These are phyloP conservation scores for Tuber aestivum DNA, from an alignment of 495 filamentous ascomycete species.

Conservation along the genomic window DNA sequence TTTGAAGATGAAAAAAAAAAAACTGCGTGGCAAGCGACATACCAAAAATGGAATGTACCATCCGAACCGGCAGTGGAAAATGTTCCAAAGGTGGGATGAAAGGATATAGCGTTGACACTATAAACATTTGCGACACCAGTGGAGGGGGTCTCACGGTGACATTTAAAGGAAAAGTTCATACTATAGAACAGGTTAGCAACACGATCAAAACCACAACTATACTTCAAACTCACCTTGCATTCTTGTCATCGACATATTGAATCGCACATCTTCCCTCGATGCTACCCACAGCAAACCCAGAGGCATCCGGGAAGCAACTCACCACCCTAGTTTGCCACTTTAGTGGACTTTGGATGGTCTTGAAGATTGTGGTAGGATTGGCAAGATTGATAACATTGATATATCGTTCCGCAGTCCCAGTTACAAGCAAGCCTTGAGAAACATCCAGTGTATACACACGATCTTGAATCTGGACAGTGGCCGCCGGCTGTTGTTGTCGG, in stretches of 20 bases:
- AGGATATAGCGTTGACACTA: constrained; percentile 80
- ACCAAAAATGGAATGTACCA: constrained; percentile 83
- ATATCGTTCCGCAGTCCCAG: constrained; percentile 81
- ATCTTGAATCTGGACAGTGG: constrained; percentile 64
- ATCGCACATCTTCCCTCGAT: constrained; percentile 88
- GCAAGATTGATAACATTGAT: constrained; percentile 81
- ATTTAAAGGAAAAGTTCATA: constrained; percentile 90
- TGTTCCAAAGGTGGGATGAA: constrained; percentile 72
- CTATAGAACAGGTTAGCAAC: constrained; percentile 40
- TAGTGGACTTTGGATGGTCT: constrained; percentile 75
- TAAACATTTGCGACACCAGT: constrained; percentile 65
- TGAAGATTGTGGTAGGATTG: constrained; percentile 71
- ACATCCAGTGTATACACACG: constrained; percentile 85
- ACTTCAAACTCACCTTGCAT: constrained; percentile 52
- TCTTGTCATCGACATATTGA: constrained; percentile 84
- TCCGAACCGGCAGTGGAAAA: constrained; percentile 87
- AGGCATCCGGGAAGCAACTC: constrained; percentile 76
- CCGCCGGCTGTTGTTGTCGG: constrained; percentile 59
- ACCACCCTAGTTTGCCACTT: constrained; percentile 88
- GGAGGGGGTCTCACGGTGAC: constrained; percentile 73
- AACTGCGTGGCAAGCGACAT: constrained; percentile 8
- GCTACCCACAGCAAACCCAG: constrained; percentile 78
- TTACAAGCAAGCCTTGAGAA: constrained; percentile 69
- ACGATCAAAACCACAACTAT: constrained; percentile 17
- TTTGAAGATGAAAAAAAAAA: neutral